A percentile compares a stretch with the other conserved stretches of the same genome.
These are phyloP conservation scores for Tilletia horrida DNA, from an alignment of 1,284 basidiomycete genomes.

Conservation along the genomic window DNA sequence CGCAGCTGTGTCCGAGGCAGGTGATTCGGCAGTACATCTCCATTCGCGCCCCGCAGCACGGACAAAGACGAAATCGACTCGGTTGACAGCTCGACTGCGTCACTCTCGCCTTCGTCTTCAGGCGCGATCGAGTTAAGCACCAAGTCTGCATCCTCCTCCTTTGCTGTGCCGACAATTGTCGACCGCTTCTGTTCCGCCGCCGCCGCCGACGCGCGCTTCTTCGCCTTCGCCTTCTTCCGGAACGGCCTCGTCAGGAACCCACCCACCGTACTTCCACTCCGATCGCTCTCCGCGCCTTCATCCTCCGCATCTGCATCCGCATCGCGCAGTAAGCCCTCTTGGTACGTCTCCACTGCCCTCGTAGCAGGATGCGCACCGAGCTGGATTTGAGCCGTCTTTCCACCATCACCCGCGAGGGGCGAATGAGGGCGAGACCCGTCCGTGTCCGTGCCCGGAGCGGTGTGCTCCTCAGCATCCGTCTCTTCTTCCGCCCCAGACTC, in stretches of 20 bases:
- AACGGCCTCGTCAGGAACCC: constrained; percentile 5
- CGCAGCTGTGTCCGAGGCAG: constrained; percentile 9
- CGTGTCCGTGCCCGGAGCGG: background rate
- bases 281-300: constrained; percentile 11
- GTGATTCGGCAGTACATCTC: background rate
- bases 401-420: background rate
- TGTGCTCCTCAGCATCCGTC: constrained; percentile 7
- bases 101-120: background rate
- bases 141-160: background rate
- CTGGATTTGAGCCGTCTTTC: background rate
- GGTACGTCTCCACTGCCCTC: background rate
- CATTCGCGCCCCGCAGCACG: background rate
- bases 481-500: constrained; percentile 19
- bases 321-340: background rate
- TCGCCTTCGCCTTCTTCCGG: background rate
- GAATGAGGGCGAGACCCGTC: too few species aligned
- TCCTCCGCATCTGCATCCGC: constrained; percentile 1
- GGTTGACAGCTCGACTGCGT: background rate
- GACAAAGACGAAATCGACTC: background rate
- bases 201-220: background rate
- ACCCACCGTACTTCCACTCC: constrained; percentile 5
- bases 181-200: background rate
- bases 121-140: background rate
- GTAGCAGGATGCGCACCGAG: background rate
- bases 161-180: background rate